Evolutionary conservation across 192 early-diverging fungal genomes (phyloP), one percentile per base, ranked within the genome.

Genomic region (Paraglomus brasilianum): DNA sequence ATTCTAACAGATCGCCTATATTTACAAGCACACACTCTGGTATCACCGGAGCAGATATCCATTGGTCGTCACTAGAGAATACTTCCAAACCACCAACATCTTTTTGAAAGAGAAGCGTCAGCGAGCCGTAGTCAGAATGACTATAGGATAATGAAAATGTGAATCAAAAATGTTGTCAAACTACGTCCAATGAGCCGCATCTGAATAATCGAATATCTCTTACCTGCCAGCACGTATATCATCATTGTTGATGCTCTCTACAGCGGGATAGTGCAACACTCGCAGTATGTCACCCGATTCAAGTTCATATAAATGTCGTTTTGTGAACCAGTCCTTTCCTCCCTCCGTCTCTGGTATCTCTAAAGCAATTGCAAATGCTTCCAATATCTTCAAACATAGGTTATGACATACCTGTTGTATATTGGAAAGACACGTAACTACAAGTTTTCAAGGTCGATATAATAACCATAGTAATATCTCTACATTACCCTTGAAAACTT

Each of bases 21-120:
- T 88, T 89, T 43, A 91, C 80, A 50, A 90, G 66, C 15, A 87
- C 75, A 4, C 81, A 69, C 24, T 71, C 71, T 5, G 82, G 80
- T 53, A 87, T 81, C 0, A 86, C 67, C 14, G 87, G 87, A 4
- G 83, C 88, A 1, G 84, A 65, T 7, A 90, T 78, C 87, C 87
- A 91, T 9, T 75, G 60, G 5, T 60, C 74, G 41, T 71, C 42
- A 40, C 77, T 66, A 21, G 66, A 74, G 8, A 77, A 71, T 5
- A 86, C 77, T 65, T 86, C 85, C 30, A 86, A 72, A 17, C 85
- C 85, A 36, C 81, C 78, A 45, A 84, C 75, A 51, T 87, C 82
- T 68, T 87, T 79, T 73, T 89, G 89, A 70, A 89, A 88, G 39
- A 91, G 65, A 5, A 90, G 58, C 6, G 88, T 90, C 19, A 90